These are phyloP conservation scores for Calycina herbarum DNA, from an alignment of 2,329 filamentous ascomycete species.

Conservation along the genomic window DNA sequence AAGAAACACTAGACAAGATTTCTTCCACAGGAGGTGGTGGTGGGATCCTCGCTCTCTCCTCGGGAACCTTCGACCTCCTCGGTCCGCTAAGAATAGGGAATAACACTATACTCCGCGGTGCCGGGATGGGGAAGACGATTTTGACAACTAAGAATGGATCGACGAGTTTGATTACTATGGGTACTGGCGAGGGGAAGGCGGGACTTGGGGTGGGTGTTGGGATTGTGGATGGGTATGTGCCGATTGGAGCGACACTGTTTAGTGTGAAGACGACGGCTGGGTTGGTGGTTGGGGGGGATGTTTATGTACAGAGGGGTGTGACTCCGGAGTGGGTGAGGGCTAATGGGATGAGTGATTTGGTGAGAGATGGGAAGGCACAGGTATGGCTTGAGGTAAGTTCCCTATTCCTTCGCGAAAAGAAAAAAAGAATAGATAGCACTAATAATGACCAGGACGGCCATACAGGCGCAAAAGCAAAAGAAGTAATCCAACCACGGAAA, in stretches of 20 bases:
- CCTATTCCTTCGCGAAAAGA: background rate
- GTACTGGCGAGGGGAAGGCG: background rate
- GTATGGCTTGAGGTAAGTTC: background rate
- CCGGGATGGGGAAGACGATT: background rate
- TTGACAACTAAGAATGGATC: background rate
- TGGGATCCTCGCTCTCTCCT: background rate
- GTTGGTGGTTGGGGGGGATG: background rate
- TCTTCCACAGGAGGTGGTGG: background rate
- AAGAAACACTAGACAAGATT: background rate
- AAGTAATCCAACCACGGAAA: background rate
- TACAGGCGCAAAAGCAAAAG: background rate
- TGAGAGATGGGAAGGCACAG: background rate
- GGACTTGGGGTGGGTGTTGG: background rate
- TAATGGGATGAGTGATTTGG: background rate
- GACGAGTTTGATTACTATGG: background rate
- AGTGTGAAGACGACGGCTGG: background rate
- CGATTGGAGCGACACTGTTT: background rate
- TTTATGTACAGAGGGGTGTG: background rate
- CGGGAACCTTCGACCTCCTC: background rate
- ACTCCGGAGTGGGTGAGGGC: background rate
- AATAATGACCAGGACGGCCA: background rate
- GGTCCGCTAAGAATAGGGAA: background rate
- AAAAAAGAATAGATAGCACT: background rate
- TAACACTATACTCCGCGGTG: background rate
- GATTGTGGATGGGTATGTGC: background rate